phyloP scores from a whole-genome alignment of 2,329 filamentous ascomycete genomes.

The Celoporthe dispersa region DNA sequence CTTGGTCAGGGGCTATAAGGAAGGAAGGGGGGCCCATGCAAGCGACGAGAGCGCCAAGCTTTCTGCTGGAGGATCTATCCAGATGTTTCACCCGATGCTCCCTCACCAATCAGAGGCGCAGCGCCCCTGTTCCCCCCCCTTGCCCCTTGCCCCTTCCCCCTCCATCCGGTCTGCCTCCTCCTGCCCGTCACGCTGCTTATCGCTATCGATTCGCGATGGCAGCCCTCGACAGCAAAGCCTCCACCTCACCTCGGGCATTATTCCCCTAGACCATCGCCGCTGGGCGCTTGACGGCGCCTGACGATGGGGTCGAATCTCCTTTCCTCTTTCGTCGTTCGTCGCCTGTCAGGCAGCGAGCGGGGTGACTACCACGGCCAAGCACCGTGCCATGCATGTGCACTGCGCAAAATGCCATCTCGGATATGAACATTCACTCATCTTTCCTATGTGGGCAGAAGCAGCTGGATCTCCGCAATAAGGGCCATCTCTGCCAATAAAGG shows the following conservation, averaged over 20 bases:
- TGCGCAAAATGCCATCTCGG: conserved; percentile 6
- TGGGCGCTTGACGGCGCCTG: conserved; percentile 1
- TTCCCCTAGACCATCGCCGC: background rate
- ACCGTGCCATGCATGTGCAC: conserved; percentile 3
- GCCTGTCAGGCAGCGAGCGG: background rate
- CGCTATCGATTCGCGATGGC: conserved; percentile 1
- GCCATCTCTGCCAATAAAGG: background rate
- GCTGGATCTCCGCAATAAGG: too few species aligned
- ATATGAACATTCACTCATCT: background rate
- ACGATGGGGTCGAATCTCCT: background rate
- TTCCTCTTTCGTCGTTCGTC: background rate
- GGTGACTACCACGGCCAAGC: background rate
- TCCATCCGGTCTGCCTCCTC: background rate
- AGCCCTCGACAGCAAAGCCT: background rate
- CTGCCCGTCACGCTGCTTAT: conserved; percentile 11
- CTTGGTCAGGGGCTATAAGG: background rate
- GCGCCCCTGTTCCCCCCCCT: background rate
- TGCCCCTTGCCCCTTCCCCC: too few species aligned
- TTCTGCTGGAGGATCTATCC: conserved; percentile 3
- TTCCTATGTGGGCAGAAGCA: background rate
- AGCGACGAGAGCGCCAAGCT: conserved; percentile 9
- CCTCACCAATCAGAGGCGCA: conserved; percentile 11
- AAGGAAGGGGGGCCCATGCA: background rate
- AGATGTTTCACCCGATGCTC: conserved; percentile 11
- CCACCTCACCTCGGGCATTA: background rate